phyloP scores from a whole-genome alignment of 23 red algal genomes.

The Gracilaria vermiculophylla region DNA sequence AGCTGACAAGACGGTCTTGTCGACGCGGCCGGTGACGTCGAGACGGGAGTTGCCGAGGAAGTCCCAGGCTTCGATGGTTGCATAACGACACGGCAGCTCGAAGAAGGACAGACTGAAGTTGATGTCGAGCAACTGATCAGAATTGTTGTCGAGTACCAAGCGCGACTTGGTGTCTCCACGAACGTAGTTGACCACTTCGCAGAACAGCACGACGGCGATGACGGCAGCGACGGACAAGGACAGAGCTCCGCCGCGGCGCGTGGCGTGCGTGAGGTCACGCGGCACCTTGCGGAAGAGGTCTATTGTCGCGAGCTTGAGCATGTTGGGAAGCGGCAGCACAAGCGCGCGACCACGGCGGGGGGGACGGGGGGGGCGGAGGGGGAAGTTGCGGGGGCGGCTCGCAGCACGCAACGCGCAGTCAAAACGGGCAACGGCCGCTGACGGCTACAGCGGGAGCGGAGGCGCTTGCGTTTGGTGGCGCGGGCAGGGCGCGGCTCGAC shows the following conservation, averaged over 20 bases:
- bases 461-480: too few species aligned
- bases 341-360: not conserved
- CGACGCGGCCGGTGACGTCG: constrained; percentile 38
- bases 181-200: constrained; percentile 68
- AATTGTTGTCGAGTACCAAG: constrained; percentile 64
- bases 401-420: too few species aligned
- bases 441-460: too few species aligned
- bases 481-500: too few species aligned
- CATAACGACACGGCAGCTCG: constrained; percentile 74
- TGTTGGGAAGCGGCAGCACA: not conserved
- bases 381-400: too few species aligned
- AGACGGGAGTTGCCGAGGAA: constrained; percentile 69
- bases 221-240: constrained; percentile 48
- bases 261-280: constrained; percentile 68
- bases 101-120: constrained; percentile 68
- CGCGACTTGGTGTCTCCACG: constrained; percentile 57
- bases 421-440: too few species aligned
- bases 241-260: constrained; percentile 55
- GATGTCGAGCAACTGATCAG: constrained; percentile 44
- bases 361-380: not conserved
- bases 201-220: constrained; percentile 59
- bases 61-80: constrained; percentile 72
- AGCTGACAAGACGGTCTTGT: constrained; percentile 32
- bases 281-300: constrained; percentile 85
- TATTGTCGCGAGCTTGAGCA: constrained; percentile 51